phyloP scores from a whole-genome alignment of 257 asterid species.

The Leonotis leonurus region DNA sequence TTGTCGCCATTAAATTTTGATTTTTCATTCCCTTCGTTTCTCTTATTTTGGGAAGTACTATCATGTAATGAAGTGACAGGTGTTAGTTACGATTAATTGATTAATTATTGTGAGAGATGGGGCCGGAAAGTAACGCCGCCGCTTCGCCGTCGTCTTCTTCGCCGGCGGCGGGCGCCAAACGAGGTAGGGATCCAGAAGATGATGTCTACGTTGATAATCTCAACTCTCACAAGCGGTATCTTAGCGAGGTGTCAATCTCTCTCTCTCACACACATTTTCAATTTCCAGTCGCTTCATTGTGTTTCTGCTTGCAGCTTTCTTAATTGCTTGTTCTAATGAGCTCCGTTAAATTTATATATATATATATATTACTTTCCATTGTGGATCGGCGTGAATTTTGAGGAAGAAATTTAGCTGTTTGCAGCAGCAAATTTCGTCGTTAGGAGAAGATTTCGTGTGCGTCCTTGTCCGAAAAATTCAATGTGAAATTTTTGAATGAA shows the following conservation, averaged over 20 bases:
- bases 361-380: too few species aligned
- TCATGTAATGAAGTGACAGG: constrained; percentile 17
- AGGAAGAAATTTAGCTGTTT: constrained; percentile 10
- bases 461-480: too few species aligned
- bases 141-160: constrained; percentile 34
- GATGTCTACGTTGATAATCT: constrained; percentile 92
- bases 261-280: neutral
- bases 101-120: constrained; percentile 27
- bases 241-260: constrained; percentile 99
- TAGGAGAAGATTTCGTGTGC: too few species aligned
- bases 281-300: neutral
- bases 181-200: constrained; percentile 86
- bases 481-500: too few species aligned
- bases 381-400: too few species aligned
- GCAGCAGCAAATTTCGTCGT: neutral
- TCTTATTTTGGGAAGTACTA: neutral
- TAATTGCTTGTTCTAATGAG: too few species aligned
- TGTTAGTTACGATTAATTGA: neutral
- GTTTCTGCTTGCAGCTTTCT: too few species aligned
- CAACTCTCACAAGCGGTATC: constrained; percentile 89
- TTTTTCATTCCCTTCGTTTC: too few species aligned
- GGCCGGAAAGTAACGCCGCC: constrained; percentile 37
- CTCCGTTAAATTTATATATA: too few species aligned
- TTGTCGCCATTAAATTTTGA: neutral
- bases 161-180: constrained; percentile 45